Conservation (phyloP, 306 rosid genomes). For the Cajanus cajan region DNA sequence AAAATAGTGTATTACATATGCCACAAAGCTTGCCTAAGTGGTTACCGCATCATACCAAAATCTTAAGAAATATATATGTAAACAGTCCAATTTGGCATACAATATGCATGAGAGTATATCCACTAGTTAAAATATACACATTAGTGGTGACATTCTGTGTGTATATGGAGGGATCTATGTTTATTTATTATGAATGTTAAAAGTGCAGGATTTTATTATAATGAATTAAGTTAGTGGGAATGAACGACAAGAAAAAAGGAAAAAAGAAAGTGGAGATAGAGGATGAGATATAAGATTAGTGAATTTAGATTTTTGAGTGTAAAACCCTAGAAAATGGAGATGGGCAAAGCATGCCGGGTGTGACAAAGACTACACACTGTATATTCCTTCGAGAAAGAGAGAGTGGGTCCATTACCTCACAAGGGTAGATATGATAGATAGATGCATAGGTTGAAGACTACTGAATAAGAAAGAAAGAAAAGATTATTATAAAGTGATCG, state of each 20-base stretch:
- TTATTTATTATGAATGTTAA: neutral
- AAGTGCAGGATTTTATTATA: slow-evolving; percentile 19
- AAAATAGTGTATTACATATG: neutral
- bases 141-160: neutral
- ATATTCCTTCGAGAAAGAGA: slow-evolving; percentile 95
- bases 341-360: slow-evolving; percentile 77
- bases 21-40: neutral
- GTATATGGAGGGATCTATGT: neutral
- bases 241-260: slow-evolving; percentile 2
- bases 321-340: slow-evolving; percentile 82
- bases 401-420: slow-evolving; percentile 48
- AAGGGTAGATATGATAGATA: neutral
- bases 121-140: neutral
- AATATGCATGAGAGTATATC: neutral
- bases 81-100: neutral
- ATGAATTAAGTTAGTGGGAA: slow-evolving; percentile 26
- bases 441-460: slow-evolving; percentile 8
- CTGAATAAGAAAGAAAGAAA: neutral
- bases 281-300: neutral
- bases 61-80: neutral
- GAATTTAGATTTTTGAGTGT: slow-evolving; percentile 28
- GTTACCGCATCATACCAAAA: neutral
- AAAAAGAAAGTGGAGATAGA: slow-evolving; percentile 23
- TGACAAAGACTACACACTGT: slow-evolving; percentile 89
- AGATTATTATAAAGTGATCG: slow-evolving; percentile 2